Evolutionary conservation across 805 yeast species (phyloP), one percentile per base, ranked within the genome.

Genomic region (Saccharomyces cerevisiae): DNA sequence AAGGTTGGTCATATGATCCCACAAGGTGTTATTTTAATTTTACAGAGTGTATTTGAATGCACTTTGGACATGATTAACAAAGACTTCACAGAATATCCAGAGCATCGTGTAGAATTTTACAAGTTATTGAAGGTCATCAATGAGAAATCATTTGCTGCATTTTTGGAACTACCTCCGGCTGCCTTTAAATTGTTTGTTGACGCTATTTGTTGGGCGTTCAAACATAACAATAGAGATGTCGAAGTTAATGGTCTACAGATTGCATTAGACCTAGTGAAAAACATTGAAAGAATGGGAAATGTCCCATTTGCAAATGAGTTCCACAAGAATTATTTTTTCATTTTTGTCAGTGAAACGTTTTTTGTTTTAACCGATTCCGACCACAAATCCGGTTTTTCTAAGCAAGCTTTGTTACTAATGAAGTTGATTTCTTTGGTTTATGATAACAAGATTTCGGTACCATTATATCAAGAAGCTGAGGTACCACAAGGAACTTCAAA

Each of bases 181-280:
- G 96, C 96, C 26, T 92, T 94, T 79, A 90, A 87, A 67, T 80
- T 89, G 55, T 85, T 94, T 54, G 83, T 94, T 56, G 92, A 90
- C 72, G 96, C 98, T 2, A 91, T 96, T 48, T 77, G 94, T 65
- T 94, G 99, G 99, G 97, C 98, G 0, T 88, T 94, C 71, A 92
- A 94, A 73, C 99, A 94, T 71, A 94, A 91, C 66, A 91, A 94
- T 72, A 83, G 98, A 70, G 98, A 92, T 53, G 97, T 94, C 53
- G 99, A 94, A 71, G 91, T 86, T 59, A 85, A 85, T 53, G 99
- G 99, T 28, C 79, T 94, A 62, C 81, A 85, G 43, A 78, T 94
- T 59, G 88, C 94, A 32, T 77, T 86, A 54, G 97, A 92, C 66
- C 76, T 94, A 57, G 77, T 92, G 56, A 83, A 81, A 61, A 94